Percentiles rank a stretch among this genome's conserved stretches.
Evolutionary conservation across 345 rosid genomes (phyloP).

Genomic region (Dipteronia dyeriana): DNA sequence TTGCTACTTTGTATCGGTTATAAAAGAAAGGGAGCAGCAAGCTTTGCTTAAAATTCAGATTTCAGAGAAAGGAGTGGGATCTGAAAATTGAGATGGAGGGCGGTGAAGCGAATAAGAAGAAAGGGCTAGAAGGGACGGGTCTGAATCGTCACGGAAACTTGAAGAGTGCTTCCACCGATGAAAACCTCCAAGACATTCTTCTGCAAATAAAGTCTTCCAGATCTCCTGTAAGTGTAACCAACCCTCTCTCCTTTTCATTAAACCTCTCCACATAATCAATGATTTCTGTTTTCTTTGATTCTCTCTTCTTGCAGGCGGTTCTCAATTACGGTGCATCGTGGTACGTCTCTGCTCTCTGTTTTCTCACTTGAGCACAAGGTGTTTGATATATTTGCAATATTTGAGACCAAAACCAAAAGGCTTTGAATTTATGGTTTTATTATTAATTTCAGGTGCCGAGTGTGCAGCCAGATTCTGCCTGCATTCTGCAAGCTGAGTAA

Average conservation of each 20-base stretch:
- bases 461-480: constrained; percentile 81
- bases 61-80: too few relatives aligned
- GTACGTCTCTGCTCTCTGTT: constrained; percentile 26
- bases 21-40: too few relatives aligned
- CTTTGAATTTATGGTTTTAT: not conserved
- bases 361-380: constrained; percentile 20
- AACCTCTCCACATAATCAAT: not conserved
- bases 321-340: constrained; percentile 72
- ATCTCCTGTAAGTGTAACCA: constrained; percentile 32
- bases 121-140: constrained; percentile 36
- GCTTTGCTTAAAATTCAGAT: too few relatives aligned
- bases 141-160: constrained; percentile 49
- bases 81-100: constrained; percentile 23
- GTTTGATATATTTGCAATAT: constrained; percentile 36
- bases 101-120: constrained; percentile 10
- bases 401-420: too few relatives aligned
- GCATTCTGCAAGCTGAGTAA: constrained; percentile 72
- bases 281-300: not conserved
- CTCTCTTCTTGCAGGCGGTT: constrained; percentile 40
- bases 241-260: not conserved
- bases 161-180: constrained; percentile 50
- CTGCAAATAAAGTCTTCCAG: constrained; percentile 49
- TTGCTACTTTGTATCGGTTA: too few relatives aligned
- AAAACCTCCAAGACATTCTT: constrained; percentile 43
- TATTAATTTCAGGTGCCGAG: constrained; percentile 62